phyloP scores from a whole-genome alignment of 1,284 basidiomycete genomes.

The Ceratobasidium sp. region DNA sequence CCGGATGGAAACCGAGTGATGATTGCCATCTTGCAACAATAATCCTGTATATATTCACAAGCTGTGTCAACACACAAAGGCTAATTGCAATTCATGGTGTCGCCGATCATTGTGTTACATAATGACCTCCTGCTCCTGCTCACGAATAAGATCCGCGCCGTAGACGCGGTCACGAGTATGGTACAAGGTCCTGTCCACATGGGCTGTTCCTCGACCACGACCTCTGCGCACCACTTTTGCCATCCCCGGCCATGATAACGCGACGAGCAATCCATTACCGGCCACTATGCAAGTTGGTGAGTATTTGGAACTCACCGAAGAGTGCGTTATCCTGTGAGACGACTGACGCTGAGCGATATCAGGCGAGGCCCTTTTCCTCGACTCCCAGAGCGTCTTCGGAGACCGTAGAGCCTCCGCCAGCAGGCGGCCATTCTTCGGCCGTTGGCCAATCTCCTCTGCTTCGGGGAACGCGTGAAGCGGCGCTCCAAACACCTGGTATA shows the following conservation, averaged over 20 bases:
- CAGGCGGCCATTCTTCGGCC: conserved; percentile 75
- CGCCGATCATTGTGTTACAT: conserved; percentile 29
- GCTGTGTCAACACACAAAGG: background rate
- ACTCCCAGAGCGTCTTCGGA: background rate
- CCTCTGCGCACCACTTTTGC: background rate
- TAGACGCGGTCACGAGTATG: conserved; percentile 25
- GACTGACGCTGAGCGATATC: background rate
- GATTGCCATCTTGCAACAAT: background rate
- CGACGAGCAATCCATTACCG: conserved; percentile 4
- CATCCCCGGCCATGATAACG: conserved; percentile 10
- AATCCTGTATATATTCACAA: background rate
- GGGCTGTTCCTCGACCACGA: background rate
- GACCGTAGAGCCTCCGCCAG: conserved; percentile 62
- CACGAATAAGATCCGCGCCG: conserved; percentile 34
- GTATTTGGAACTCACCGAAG: background rate
- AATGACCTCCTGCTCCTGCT: conserved; percentile 16
- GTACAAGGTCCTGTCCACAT: background rate
- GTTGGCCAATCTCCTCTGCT: conserved; percentile 70
- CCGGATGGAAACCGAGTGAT: conserved; percentile 42
- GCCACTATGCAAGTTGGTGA: background rate
- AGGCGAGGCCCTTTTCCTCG: conserved; percentile 1
- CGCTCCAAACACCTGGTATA: conserved; percentile 75
- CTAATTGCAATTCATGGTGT: background rate
- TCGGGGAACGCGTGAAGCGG: conserved; percentile 66
- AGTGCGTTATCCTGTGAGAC: no score